phyloP scores from a whole-genome alignment of 148 eudicot species.

The Amaranthus hypochondriacus region DNA sequence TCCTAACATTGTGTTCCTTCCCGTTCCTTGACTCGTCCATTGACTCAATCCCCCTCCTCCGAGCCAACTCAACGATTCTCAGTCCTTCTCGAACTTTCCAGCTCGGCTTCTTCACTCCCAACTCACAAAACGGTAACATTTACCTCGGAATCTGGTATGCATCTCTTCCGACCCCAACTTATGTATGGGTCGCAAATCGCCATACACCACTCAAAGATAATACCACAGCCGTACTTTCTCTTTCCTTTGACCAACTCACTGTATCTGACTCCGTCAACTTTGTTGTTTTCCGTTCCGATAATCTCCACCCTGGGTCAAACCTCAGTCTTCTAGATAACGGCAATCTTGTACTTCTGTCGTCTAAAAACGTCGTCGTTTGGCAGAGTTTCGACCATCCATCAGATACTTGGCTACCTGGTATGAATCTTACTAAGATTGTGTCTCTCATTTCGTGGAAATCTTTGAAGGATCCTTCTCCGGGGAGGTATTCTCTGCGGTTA shows the following conservation, averaged over 20 bases:
- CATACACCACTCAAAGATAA: conserved; percentile 33
- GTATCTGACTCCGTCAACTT: conserved; percentile 25
- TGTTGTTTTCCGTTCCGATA: conserved; percentile 40
- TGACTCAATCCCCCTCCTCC: conserved; percentile 11
- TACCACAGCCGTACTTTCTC: conserved; percentile 30
- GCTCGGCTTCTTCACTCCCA: conserved; percentile 52
- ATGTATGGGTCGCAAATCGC: conserved; percentile 79
- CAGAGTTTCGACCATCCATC: conserved; percentile 67
- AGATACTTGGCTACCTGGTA: conserved; percentile 84
- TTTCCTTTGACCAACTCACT: conserved; percentile 35
- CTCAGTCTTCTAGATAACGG: conserved; percentile 54
- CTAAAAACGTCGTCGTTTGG: conserved; percentile 45
- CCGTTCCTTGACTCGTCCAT: not conserved
- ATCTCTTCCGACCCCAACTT: conserved; percentile 50
- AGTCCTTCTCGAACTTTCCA: conserved; percentile 48
- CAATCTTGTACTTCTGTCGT: conserved; percentile 33
- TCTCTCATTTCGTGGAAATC: conserved; percentile 52
- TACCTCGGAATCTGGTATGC: conserved; percentile 68
- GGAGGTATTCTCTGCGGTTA: conserved; percentile 54
- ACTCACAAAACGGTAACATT: conserved; percentile 24
- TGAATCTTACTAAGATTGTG: conserved; percentile 45
- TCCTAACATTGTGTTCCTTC: not conserved
- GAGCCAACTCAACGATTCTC: conserved; percentile 31
- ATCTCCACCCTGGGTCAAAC: conserved; percentile 17
- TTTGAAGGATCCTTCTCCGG: conserved; percentile 51